These are phyloP conservation scores for Hypomyces rosellus DNA, from an alignment of 2,329 filamentous ascomycete genomes.

Conservation along the genomic window DNA sequence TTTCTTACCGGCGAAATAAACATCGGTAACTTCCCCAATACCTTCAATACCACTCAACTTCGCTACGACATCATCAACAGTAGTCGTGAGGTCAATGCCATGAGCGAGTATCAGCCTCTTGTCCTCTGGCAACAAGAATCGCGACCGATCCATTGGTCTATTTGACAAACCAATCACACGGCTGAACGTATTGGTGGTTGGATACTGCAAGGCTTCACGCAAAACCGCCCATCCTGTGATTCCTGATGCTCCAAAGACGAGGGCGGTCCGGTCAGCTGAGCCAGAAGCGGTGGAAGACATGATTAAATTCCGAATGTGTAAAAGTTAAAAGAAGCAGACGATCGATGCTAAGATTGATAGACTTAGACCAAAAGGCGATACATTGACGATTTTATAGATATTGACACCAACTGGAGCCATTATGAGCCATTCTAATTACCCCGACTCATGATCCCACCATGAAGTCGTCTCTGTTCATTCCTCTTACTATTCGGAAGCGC, in stretches of 20 bases:
- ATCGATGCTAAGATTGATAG: too few species aligned
- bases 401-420: too few species aligned
- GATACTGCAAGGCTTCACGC: conserved; percentile 5
- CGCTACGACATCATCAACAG: conserved; percentile 4
- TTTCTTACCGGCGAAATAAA: conserved; percentile 8
- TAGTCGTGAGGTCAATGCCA: conserved; percentile 2
- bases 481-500: too few species aligned
- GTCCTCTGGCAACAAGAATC: conserved; percentile 3
- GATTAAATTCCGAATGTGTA: not conserved
- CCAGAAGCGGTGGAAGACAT: not conserved
- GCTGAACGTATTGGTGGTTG: not conserved
- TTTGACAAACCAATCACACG: conserved; percentile 6
- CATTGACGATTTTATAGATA: too few species aligned
- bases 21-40: conserved; percentile 5
- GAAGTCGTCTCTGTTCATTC: too few species aligned
- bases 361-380: too few species aligned
- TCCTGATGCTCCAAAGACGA: conserved; percentile 8
- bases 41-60: conserved; percentile 3
- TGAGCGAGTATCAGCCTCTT: not conserved
- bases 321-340: too few species aligned
- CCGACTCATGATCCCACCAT: too few species aligned
- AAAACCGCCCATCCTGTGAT: conserved; percentile 9
- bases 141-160: not conserved
- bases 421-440: too few species aligned
- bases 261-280: conserved; percentile 2